These are phyloP conservation scores for Alternaria atra DNA, from an alignment of 2,329 filamentous ascomycete species.

Conservation along the genomic window DNA sequence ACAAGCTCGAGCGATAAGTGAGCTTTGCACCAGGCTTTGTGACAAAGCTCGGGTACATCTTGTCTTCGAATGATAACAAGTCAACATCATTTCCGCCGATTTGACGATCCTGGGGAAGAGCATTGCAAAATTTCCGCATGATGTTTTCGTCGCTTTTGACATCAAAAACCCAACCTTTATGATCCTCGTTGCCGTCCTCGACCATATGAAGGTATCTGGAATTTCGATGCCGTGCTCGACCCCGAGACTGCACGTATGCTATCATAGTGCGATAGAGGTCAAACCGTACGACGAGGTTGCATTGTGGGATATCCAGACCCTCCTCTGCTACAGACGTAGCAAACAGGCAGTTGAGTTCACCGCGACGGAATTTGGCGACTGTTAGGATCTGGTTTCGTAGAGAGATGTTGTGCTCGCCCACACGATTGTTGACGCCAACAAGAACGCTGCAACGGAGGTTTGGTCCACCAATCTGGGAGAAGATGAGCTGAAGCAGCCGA, in stretches of 20 bases:
- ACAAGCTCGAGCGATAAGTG: slow-evolving; percentile 77
- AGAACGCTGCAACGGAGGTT: slow-evolving; percentile 70
- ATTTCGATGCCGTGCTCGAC: slow-evolving; percentile 78
- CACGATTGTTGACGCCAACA: slow-evolving; percentile 66
- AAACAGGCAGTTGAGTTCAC: slow-evolving; percentile 68
- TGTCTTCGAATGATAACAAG: slow-evolving; percentile 63
- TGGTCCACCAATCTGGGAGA: slow-evolving; percentile 65
- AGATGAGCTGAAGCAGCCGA: slow-evolving; percentile 73
- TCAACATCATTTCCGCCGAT: slow-evolving; percentile 68
- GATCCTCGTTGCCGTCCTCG: slow-evolving; percentile 72
- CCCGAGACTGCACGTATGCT: slow-evolving; percentile 92
- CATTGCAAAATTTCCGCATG: slow-evolving; percentile 79
- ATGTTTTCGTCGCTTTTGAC: slow-evolving; percentile 66
- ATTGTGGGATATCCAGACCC: slow-evolving; percentile 72
- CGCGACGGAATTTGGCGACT: slow-evolving; percentile 70
- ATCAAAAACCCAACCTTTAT: slow-evolving; percentile 66
- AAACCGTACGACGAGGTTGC: slow-evolving; percentile 76
- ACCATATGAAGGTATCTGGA: slow-evolving; percentile 89
- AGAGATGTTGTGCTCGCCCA: slow-evolving; percentile 69
- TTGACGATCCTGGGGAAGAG: slow-evolving; percentile 77
- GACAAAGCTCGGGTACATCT: slow-evolving; percentile 63
- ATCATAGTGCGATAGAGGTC: slow-evolving; percentile 91
- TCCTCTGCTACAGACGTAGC: slow-evolving; percentile 73
- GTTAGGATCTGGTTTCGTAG: slow-evolving; percentile 78
- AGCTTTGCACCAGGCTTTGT: slow-evolving; percentile 76